These are phyloP conservation scores for Syzygium aqueum DNA, from an alignment of 345 rosid genomes.

Conservation along the genomic window DNA sequence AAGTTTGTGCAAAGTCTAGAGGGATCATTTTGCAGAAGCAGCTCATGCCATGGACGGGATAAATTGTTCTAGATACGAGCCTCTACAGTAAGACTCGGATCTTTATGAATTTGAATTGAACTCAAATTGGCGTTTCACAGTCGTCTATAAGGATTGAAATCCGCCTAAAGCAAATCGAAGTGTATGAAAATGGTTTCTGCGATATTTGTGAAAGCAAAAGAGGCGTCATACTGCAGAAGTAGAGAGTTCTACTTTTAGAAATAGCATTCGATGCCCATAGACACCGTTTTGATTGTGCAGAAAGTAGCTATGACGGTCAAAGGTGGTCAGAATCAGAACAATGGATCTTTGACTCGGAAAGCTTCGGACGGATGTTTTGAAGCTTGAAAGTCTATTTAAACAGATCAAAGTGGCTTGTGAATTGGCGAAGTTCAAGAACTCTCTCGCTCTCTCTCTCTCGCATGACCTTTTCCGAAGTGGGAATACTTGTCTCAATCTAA, in stretches of 20 bases:
- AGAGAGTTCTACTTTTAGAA: background rate
- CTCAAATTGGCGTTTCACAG: background rate
- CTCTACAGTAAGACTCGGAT: background rate
- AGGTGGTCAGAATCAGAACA: background rate
- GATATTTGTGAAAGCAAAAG: background rate
- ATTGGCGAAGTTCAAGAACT: background rate
- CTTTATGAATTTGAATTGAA: background rate
- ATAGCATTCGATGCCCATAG: background rate
- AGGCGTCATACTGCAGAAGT: background rate
- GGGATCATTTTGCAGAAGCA: background rate
- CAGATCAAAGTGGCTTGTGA: background rate
- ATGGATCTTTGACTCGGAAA: background rate
- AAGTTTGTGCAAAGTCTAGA: background rate
- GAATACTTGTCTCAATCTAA: background rate
- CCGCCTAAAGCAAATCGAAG: background rate
- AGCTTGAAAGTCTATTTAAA: background rate
- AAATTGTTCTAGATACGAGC: background rate
- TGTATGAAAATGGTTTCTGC: background rate
- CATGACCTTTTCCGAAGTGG: background rate
- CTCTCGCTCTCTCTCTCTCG: background rate
- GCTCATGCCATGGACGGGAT: background rate
- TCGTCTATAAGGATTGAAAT: background rate
- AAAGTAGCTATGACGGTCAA: background rate
- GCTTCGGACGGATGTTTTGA: background rate
- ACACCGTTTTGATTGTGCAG: background rate